Evolutionary conservation across 1,284 basidiomycete genomes (phyloP), one percentile per base, ranked within the genome.

Genomic region (Tilletia caries): DNA sequence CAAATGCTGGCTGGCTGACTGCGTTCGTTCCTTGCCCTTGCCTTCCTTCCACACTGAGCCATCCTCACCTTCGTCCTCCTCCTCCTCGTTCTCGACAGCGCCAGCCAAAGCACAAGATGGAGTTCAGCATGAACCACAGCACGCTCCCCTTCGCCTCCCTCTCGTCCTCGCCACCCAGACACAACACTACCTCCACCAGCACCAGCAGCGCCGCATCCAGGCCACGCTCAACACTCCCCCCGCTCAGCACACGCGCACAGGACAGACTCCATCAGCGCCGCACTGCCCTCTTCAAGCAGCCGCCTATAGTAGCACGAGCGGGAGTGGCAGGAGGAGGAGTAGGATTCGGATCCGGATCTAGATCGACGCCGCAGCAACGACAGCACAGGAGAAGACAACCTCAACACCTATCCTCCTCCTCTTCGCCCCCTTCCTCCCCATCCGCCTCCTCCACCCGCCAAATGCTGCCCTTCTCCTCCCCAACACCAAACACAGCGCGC

Each of bases 211-310:
- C 64, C 20, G 12, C 34, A 33, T 33, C 43, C 64, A 25, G 34
- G 23, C 23, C 52, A 23, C n/a, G 23, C 12, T 13, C 48, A 20
- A 18, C 52, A 29, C 52, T 54, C 5, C 52, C 52, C 5, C 52
- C 52, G 15, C 52, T 54, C n/a, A 54, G 52, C 52, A 29, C 29
- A 29, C 52, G 52, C 23, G 52, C 52, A 27, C 52, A 54, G 29
- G 52, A 54, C 3, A 23, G 52, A 23, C 52, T 54, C 12, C n/a
- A 54, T 13, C 52, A 54, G 25, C 52, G 52, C 20, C 23, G 52
- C 5, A 54, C 29, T 27, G 52, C 52, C 23, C 25, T 54, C 23
- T 54, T 54, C 52, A 54, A 54, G 15, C 52, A 54, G 52, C 52
- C 52, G 1, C 52, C 52, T 13, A 23, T 23, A 54, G 5, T 29